These are phyloP conservation scores for Colletotrichum cereale DNA, from an alignment of 2,329 filamentous ascomycete species.

Conservation along the genomic window DNA sequence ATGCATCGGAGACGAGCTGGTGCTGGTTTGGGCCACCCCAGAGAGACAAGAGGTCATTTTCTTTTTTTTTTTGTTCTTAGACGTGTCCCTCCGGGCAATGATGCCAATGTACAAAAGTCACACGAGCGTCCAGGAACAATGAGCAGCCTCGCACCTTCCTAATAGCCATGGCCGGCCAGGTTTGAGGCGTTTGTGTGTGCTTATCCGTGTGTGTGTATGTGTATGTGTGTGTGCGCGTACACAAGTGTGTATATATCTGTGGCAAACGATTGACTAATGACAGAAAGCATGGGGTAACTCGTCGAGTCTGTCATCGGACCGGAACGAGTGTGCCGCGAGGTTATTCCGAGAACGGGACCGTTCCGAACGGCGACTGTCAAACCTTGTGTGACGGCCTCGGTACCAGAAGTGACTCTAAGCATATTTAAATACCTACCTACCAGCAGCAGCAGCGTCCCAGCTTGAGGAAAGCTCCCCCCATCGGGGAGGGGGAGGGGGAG, in stretches of 20 bases:
- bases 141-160: constrained; percentile 40
- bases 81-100: constrained; percentile 40
- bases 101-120: constrained; percentile 42
- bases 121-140: constrained; percentile 41
- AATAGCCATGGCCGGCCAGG: constrained; percentile 6
- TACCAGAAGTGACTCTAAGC: background rate
- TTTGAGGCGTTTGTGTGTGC: constrained; percentile 1
- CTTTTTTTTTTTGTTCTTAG: constrained; percentile 41
- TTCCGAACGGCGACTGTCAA: background rate
- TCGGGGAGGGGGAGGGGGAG: no score
- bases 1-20: constrained; percentile 39
- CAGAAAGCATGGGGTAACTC: background rate
- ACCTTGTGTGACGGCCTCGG: constrained; percentile 12
- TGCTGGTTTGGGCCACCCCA: constrained; percentile 35
- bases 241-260: background rate
- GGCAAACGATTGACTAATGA: background rate
- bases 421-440: background rate
- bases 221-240: no score
- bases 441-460: background rate
- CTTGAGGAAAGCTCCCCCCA: background rate
- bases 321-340: background rate
- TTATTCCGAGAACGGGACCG: background rate
- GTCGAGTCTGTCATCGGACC: background rate
- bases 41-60: constrained; percentile 30
- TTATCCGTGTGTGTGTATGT: background rate